Percentiles rank a stretch among this genome's conserved stretches.
Evolutionary conservation across 2,329 filamentous ascomycete genomes (phyloP).

Genomic region (Cladosporium sp.): DNA sequence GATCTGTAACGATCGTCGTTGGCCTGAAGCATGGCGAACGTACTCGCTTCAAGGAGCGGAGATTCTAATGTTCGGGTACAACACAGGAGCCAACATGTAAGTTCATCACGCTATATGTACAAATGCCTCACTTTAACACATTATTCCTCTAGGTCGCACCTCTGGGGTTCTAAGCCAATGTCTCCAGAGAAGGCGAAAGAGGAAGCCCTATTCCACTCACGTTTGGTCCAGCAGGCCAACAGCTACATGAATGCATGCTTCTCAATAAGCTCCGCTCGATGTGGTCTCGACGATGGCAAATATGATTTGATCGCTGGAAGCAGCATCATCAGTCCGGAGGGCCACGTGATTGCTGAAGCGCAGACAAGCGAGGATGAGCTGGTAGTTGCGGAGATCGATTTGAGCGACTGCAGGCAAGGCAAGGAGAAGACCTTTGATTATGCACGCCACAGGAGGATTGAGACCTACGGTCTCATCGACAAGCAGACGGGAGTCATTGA

Average conservation of each 20-base stretch:
- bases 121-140: not conserved
- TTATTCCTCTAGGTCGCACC: constrained; percentile 38
- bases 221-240: constrained; percentile 55
- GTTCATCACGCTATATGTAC: not conserved
- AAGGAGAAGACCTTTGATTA: constrained; percentile 54
- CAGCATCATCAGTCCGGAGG: constrained; percentile 52
- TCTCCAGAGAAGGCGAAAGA: constrained; percentile 48
- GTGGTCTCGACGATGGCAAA: constrained; percentile 55
- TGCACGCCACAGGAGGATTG: constrained; percentile 47
- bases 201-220: constrained; percentile 55
- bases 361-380: constrained; percentile 54
- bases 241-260: constrained; percentile 58
- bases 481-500: constrained; percentile 47
- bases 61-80: constrained; percentile 54
- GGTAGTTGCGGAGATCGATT: constrained; percentile 54
- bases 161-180: constrained; percentile 49
- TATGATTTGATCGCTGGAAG: constrained; percentile 54
- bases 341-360: constrained; percentile 54
- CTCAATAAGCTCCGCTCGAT: constrained; percentile 53
- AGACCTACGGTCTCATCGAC: constrained; percentile 47
- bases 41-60: constrained; percentile 56
- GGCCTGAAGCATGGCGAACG: constrained; percentile 56
- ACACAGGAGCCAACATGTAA: constrained; percentile 51
- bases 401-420: constrained; percentile 50
- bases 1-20: constrained; percentile 59